These are phyloP conservation scores for Agrocybe pediades DNA, from an alignment of 768 basidiomycete genomes.

Conservation along the genomic window DNA sequence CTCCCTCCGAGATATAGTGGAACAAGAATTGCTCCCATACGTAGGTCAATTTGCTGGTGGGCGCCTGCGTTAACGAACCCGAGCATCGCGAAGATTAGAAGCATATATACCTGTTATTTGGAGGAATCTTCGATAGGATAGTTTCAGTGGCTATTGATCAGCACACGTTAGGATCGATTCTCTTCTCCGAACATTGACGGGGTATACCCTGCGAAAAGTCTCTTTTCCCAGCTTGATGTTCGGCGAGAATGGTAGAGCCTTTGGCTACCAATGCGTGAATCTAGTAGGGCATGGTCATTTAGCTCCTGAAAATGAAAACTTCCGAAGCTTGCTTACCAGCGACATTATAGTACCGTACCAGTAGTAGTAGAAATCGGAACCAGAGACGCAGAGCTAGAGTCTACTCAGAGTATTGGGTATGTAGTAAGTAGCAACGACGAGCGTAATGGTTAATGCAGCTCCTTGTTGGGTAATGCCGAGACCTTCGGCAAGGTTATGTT, in stretches of 20 bases:
- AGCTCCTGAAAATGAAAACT: no score
- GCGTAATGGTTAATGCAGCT: no score
- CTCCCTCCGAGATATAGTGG: slow-evolving; percentile 90
- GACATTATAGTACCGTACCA: no score
- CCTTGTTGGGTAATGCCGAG: no score
- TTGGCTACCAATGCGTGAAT: slow-evolving; percentile 86
- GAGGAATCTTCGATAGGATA: slow-evolving; percentile 94
- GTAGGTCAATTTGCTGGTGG: slow-evolving; percentile 74
- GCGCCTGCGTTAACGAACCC: slow-evolving; percentile 5
- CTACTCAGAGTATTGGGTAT: no score
- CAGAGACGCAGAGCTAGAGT: no score
- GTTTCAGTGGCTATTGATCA: slow-evolving; percentile 80
- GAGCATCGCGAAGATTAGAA: background rate
- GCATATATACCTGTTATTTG: slow-evolving; percentile 69
- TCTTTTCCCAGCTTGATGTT: slow-evolving; percentile 77
- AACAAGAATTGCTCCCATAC: slow-evolving; percentile 94
- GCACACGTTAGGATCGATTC: background rate
- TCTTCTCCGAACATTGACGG: background rate
- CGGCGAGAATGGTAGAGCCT: slow-evolving; percentile 81
- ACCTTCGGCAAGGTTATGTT: no score
- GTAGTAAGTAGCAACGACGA: no score
- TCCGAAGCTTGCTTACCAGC: slow-evolving; percentile 7
- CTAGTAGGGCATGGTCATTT: slow-evolving; percentile 32
- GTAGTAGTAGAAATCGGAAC: no score
- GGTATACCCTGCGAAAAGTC: slow-evolving; percentile 86